A percentile compares a stretch with the other conserved stretches of the same genome.
Conservation (phyloP, 768 basidiomycete species). For the Sporobolomyces phaffii region DNA sequence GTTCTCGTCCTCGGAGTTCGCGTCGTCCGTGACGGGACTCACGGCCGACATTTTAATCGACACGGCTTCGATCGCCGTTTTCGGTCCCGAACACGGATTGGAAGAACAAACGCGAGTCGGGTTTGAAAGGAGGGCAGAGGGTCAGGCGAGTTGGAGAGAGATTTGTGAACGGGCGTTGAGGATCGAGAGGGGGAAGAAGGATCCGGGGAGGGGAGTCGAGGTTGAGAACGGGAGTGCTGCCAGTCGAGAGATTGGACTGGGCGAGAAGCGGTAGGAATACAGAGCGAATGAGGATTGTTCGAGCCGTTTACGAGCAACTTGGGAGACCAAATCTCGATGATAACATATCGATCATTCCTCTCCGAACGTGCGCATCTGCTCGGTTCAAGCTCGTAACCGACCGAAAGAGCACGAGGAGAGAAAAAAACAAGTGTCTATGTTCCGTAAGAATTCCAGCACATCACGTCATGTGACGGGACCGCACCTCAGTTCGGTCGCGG, state of each 20-base stretch:
- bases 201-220: background rate
- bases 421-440: too few species aligned
- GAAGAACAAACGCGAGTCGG: conserved; percentile 8
- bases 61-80: conserved; percentile 3
- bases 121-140: conserved; percentile 21
- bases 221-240: too few species aligned
- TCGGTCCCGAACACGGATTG: background rate
- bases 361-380: too few species aligned
- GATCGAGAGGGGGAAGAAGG: background rate
- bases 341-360: too few species aligned
- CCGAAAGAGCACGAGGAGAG: too few species aligned
- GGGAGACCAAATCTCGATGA: too few species aligned
- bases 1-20: conserved; percentile 9
- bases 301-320: too few species aligned
- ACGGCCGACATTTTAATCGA: conserved; percentile 40
- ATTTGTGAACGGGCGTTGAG: conserved; percentile 20
- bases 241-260: too few species aligned
- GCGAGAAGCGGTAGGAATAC: too few species aligned
- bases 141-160: conserved; percentile 32
- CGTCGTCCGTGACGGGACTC: conserved; percentile 33
- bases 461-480: conserved; percentile 8
- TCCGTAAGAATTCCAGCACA: too few species aligned
- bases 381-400: too few species aligned
- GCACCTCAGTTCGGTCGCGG: conserved; percentile 29
- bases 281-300: too few species aligned